Conservation (phyloP, 2,329 filamentous ascomycete species). For the Penicillium sp. region DNA sequence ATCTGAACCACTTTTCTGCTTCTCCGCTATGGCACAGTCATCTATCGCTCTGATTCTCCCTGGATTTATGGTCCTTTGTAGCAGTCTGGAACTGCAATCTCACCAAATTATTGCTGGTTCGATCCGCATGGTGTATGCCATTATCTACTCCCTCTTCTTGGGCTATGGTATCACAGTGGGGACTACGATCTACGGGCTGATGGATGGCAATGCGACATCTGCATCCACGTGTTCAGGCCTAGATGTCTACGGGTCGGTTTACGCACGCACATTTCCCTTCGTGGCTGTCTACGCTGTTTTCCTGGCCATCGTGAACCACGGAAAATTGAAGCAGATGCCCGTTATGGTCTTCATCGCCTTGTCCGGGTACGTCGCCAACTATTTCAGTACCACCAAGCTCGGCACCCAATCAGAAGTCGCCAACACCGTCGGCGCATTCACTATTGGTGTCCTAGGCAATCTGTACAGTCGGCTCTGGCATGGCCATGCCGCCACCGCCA, state of each 20-base stretch:
- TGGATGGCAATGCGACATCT: conserved; percentile 57
- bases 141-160: conserved; percentile 72
- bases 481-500: conserved; percentile 78
- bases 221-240: conserved; percentile 54
- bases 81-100: conserved; percentile 67
- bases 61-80: conserved; percentile 64
- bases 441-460: conserved; percentile 78
- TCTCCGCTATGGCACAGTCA: conserved; percentile 70
- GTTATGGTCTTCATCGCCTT: conserved; percentile 75
- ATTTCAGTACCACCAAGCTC: conserved; percentile 69
- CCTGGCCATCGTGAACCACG: conserved; percentile 77
- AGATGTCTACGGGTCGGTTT: conserved; percentile 44
- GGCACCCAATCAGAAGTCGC: conserved; percentile 71
- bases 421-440: conserved; percentile 75
- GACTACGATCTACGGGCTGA: conserved; percentile 61
- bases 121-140: conserved; percentile 73
- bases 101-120: conserved; percentile 69
- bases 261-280: conserved; percentile 65
- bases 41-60: conserved; percentile 73
- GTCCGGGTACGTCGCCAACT: conserved; percentile 74
- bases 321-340: conserved; percentile 76
- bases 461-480: conserved; percentile 72
- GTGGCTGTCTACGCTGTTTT: conserved; percentile 74
- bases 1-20: conserved; percentile 60
- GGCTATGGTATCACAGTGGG: conserved; percentile 73